These are phyloP conservation scores for Lachancea sp. DNA, from an alignment of 805 yeast genomes.

Conservation along the genomic window DNA sequence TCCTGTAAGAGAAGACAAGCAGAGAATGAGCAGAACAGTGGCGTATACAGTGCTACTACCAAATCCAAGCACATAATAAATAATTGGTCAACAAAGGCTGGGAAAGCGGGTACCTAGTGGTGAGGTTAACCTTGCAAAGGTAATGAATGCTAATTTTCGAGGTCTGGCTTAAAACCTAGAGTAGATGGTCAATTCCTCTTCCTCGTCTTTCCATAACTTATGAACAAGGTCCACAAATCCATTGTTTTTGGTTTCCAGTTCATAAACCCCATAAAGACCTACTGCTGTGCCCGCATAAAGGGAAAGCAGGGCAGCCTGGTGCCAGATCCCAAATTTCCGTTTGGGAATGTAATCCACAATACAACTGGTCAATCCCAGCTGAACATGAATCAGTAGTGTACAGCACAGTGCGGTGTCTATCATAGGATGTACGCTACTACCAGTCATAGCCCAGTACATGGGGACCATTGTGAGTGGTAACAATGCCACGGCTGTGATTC, in stretches of 20 bases:
- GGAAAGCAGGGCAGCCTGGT: slow-evolving; percentile 51
- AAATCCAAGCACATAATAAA: no score
- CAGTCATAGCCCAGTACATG: slow-evolving; percentile 36
- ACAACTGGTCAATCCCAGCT: slow-evolving; percentile 70
- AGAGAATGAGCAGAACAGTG: no score
- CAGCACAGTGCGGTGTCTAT: slow-evolving; percentile 53
- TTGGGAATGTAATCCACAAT: slow-evolving; percentile 72
- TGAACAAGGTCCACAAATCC: slow-evolving; percentile 50
- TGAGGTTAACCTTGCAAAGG: no score
- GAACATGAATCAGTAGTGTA: slow-evolving; percentile 54
- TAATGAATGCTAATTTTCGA: no score
- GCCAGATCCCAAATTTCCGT: slow-evolving; percentile 64
- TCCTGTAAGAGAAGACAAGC: no score
- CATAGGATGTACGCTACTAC: slow-evolving; percentile 42
- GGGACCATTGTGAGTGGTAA: slow-evolving; percentile 62
- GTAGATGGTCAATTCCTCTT: slow-evolving; percentile 23
- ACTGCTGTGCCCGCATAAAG: slow-evolving; percentile 58
- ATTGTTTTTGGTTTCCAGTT: slow-evolving; percentile 57
- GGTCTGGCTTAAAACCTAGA: slow-evolving; percentile 11
- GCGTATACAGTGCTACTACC: no score
- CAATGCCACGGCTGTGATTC: slow-evolving; percentile 51
- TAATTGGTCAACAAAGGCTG: no score
- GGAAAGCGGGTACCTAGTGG: no score
- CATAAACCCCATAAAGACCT: slow-evolving; percentile 65
- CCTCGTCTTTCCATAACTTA: slow-evolving; percentile 34